Base-by-base conservation (phyloP, 768 basidiomycete species). In the Tubosaeta brunneosetosa region DNA sequence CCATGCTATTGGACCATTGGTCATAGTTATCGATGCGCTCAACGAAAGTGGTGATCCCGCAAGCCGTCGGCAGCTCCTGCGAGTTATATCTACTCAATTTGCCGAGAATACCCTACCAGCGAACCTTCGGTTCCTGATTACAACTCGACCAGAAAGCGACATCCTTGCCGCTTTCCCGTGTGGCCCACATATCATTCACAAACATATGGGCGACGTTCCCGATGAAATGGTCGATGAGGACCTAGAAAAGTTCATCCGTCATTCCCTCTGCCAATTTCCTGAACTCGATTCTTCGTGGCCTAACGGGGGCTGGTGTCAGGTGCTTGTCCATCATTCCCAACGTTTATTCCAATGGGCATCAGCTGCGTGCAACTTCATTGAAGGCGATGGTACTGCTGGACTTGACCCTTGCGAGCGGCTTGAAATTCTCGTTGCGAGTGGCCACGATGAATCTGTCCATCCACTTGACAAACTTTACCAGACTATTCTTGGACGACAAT, bases 311-410 rank as follows among this genome's bases (percentile, higher is more conserved):
- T 57, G 49, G 58, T 41, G 46, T 44, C 33, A 13, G 11, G 13
- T 34, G 10, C 33, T 34, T 13, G 50, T 56, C 3, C n/a, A 55
- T 9, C 55, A 31, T 11, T 59, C 63, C 3, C 52, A 64, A 17
- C 64, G 50, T 1, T 53, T 61, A 11, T 66, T 66, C 34, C 60
- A 64, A 43, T 66, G 64, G 64, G 61, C 63, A 13, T 50, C 43
- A n/a, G 60, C 58, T 4, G 64, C 58, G 1, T 62, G 63, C 22
- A 22, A 22, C 22, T 22, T 22, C 22, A 22, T 22, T 22, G 22
- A 22, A 22, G 22, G 22, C 22, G 33, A 25, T 32, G 33, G 32
- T 22, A 14, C 55, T 12, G 16, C 13, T 3, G 36, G 49, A 11
- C 44, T 40, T 3, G 9, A 14, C 17, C 31, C 26, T 12, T 16